A percentile compares a stretch with the other conserved stretches of the same genome.
Conservation (phyloP, 495 filamentous ascomycete genomes). For the Jackrogersella minutella region DNA sequence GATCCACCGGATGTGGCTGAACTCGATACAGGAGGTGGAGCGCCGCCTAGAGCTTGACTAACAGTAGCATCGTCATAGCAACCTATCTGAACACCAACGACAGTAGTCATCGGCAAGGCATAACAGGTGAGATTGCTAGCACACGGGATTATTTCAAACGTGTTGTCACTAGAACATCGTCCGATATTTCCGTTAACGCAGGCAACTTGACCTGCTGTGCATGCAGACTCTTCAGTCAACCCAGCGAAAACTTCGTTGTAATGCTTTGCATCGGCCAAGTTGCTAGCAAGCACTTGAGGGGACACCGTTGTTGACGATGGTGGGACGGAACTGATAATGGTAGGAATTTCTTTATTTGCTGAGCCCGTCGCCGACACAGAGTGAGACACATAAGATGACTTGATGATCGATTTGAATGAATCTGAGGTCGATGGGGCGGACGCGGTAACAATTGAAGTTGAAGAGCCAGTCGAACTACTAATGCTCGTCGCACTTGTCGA, state of each 20-base stretch:
- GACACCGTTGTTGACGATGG: conserved; percentile 47
- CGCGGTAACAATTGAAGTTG: neutral
- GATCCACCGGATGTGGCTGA: conserved; percentile 1
- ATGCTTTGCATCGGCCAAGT: conserved; percentile 48
- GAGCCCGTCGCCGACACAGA: conserved; percentile 43
- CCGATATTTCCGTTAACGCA: conserved; percentile 51
- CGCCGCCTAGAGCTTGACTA: conserved; percentile 38
- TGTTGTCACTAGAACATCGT: conserved; percentile 41
- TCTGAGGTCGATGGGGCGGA: neutral
- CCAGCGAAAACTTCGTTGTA: conserved; percentile 51
- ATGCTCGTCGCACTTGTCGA: neutral
- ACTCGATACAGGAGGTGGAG: conserved; percentile 5
- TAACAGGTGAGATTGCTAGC: conserved; percentile 45
- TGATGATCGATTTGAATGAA: conserved; percentile 23
- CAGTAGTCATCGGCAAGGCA: conserved; percentile 53
- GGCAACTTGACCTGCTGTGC: conserved; percentile 49
- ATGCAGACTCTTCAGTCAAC: conserved; percentile 50
- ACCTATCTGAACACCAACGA: conserved; percentile 46
- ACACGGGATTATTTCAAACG: conserved; percentile 46
- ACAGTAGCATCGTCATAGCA: conserved; percentile 46
- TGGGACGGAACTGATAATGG: conserved; percentile 46
- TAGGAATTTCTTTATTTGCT: conserved; percentile 47
- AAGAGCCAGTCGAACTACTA: neutral
- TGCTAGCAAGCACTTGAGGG: conserved; percentile 45
- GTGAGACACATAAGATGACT: conserved; percentile 34